Base-by-base conservation (phyloP, 1,139 yeast species). In the Magnusiomyces tetraspermus region DNA sequence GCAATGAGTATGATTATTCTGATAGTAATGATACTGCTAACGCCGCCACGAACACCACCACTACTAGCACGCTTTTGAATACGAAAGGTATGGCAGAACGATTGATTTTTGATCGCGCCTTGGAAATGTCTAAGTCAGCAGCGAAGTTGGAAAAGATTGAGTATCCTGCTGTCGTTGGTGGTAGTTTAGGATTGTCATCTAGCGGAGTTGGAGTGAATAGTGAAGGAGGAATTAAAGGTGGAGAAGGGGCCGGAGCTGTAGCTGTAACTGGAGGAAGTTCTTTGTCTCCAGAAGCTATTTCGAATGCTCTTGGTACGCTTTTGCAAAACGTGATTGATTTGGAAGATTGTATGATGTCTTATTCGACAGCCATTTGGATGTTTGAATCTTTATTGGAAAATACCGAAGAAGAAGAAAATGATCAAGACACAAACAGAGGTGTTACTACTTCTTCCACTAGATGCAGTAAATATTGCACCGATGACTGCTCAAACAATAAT, bases 361-460 rank as follows among this genome's bases (percentile, higher is more conserved):
- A 92, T 66, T 87, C 95, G 8, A 86, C 96, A 0, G 85, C 96
- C 0, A 79, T 90, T 54, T 90, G 97, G 97, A 87, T 92, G 96
- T 71, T 92, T 61, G 95, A 88, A 64, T 88, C 96, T 1, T 71
- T 90, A 44, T 69, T 89, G 49, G 89, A 83, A 36, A 23, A 19
- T 8, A 31, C 15, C 4, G 48, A 45, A n/a, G 19, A 21, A 5
- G 46, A 31, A n/a, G 24, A 38, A 4, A n/a, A n/a, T n/a, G n/a
- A n/a, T n/a, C n/a, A n/a, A n/a, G n/a, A n/a, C n/a, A n/a, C n/a
- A n/a, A n/a, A n/a, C n/a, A n/a, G n/a, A n/a, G n/a, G n/a, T n/a
- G 13, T 30, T 30, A 30, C 33, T 13, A 13, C 33, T 30, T 8
- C 11, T 31, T 47, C 47, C 10, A 24, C 41, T 26, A n/a, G n/a